phyloP scores from a whole-genome alignment of 1,139 yeast species.

The Yamadazyma taylorii region DNA sequence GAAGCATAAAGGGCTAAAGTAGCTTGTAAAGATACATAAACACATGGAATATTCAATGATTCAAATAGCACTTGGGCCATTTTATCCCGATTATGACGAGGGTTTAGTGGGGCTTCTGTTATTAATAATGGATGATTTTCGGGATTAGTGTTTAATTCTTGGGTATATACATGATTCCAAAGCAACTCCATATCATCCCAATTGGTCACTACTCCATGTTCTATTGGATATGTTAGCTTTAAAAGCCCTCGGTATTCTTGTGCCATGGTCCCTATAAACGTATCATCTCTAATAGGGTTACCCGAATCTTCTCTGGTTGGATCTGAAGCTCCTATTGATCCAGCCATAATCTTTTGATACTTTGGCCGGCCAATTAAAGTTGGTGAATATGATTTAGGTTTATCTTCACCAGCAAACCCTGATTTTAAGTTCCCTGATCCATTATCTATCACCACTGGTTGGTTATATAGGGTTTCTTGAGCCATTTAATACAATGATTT shows the following conservation, averaged over 20 bases:
- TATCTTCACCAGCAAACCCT: constrained; percentile 92
- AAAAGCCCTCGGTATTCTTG: constrained; percentile 76
- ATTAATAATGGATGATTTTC: constrained; percentile 64
- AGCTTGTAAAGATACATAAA: constrained; percentile 82
- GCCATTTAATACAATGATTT: too few species aligned
- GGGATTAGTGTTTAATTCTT: constrained; percentile 53
- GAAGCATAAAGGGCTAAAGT: constrained; percentile 83
- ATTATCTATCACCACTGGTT: constrained; percentile 89
- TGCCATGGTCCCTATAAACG: constrained; percentile 72
- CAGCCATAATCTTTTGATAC: constrained; percentile 83
- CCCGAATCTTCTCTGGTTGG: constrained; percentile 14
- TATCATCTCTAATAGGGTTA: constrained; percentile 25
- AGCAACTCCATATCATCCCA: constrained; percentile 86
- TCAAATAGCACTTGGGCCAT: constrained; percentile 83
- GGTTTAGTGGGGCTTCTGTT: constrained; percentile 90
- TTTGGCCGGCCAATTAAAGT: constrained; percentile 77
- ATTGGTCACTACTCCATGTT: constrained; percentile 76
- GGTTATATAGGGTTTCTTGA: constrained; percentile 52
- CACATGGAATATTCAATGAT: constrained; percentile 80
- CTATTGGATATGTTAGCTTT: constrained; percentile 67
- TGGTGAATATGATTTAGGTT: constrained; percentile 58
- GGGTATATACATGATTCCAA: constrained; percentile 66
- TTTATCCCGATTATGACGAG: constrained; percentile 64
- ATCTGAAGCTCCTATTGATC: constrained; percentile 38
- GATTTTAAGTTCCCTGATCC: constrained; percentile 90